phyloP scores from a whole-genome alignment of 257 asterid species.

The Vinca minor region DNA sequence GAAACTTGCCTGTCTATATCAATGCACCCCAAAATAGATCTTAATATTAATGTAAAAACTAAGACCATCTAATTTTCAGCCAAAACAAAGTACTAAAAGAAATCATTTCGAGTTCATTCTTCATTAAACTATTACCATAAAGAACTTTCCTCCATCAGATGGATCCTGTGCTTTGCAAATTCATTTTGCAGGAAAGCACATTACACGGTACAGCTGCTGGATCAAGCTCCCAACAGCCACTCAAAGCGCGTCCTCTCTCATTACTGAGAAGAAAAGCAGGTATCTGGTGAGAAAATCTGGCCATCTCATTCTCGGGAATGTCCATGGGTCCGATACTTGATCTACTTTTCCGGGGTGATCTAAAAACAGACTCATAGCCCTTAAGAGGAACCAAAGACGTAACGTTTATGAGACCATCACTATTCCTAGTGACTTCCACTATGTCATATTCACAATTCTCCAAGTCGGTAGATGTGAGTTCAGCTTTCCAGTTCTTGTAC shows the following conservation, averaged over 20 bases:
- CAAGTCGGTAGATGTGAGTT: conserved; percentile 11
- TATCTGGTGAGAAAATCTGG: conserved; percentile 28
- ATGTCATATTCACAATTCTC: conserved; percentile 17
- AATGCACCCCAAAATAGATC: background rate
- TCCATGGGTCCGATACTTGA: conserved; percentile 11
- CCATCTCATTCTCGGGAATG: conserved; percentile 12
- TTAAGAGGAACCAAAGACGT: conserved; percentile 14
- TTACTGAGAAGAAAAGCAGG: conserved; percentile 20
- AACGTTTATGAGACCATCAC: conserved; percentile 10
- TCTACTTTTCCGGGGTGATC: conserved; percentile 15
- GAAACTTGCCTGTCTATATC: background rate
- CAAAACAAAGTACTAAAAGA: background rate
- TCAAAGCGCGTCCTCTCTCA: conserved; percentile 17
- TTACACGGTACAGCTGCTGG: conserved; percentile 20
- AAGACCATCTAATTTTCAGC: background rate
- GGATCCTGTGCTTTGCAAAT: too few species aligned
- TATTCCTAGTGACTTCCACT: conserved; percentile 18
- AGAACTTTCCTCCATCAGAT: too few species aligned
- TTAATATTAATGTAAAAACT: background rate
- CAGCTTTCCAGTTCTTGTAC: conserved; percentile 14
- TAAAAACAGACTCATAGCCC: conserved; percentile 18
- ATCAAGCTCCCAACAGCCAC: conserved; percentile 31
- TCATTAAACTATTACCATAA: background rate
- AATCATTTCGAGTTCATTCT: background rate
- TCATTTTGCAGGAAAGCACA: conserved; percentile 1